A percentile compares a stretch with the other conserved stretches of the same genome.
Conservation (phyloP, 2,329 filamentous ascomycete genomes). For the Fusarium sp. region DNA sequence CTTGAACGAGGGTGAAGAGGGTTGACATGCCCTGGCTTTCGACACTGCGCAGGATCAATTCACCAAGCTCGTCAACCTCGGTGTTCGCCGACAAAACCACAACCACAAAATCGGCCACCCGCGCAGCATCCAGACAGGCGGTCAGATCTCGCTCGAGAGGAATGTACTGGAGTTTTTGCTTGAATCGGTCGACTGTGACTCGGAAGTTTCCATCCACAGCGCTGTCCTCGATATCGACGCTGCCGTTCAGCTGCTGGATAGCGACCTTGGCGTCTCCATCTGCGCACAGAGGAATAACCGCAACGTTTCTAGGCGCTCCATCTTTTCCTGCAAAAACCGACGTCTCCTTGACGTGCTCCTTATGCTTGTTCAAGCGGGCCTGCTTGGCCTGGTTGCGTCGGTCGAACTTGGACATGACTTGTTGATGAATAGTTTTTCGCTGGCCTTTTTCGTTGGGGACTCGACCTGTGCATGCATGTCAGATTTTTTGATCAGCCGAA, state of each 20-base stretch:
- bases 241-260: constrained; percentile 78
- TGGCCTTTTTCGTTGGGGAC: constrained; percentile 77
- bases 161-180: constrained; percentile 92
- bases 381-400: constrained; percentile 95
- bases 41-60: constrained; percentile 85
- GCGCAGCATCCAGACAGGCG: constrained; percentile 84
- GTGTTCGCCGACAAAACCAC: constrained; percentile 85
- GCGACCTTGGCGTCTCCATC: constrained; percentile 76
- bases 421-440: constrained; percentile 92
- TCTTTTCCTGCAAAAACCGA: constrained; percentile 88
- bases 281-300: constrained; percentile 84
- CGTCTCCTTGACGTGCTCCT: constrained; percentile 82
- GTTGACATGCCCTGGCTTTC: constrained; percentile 96
- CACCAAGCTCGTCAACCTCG: constrained; percentile 87
- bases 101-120: constrained; percentile 90
- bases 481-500: background rate
- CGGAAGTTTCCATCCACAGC: constrained; percentile 70
- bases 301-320: constrained; percentile 88
- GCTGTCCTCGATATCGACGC: constrained; percentile 81
- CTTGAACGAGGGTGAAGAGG: constrained; percentile 86
- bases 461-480: constrained; percentile 70
- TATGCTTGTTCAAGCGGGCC: constrained; percentile 84
- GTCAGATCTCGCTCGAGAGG: constrained; percentile 79
- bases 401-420: constrained; percentile 97
- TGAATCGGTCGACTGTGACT: constrained; percentile 88